Evolutionary conservation across 148 eudicot genomes (phyloP), one percentile per base, ranked within the genome.

Genomic region (Rhododendron ferrugineum): DNA sequence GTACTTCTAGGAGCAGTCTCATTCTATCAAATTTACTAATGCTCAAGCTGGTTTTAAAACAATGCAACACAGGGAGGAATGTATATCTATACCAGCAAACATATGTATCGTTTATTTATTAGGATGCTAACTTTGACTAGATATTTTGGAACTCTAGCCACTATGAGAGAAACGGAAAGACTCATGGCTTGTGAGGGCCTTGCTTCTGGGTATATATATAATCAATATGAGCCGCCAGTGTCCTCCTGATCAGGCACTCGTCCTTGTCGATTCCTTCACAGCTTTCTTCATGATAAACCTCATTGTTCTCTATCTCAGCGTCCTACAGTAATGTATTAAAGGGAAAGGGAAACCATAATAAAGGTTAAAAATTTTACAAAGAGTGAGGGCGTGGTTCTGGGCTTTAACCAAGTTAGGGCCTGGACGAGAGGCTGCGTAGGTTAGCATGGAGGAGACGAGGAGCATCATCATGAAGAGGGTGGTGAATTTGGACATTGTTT

Each of bases 151-250:
- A 68, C 70, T 68, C 15, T 66, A 10, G 36, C 74, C 36, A 0
- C 16, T 28, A 15, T 32, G 77, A 73, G 78, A 73, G 46, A 16
- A 73, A 73, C 44, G 18, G 11, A 73, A 73, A 42, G n/a, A 73
- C 5, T 73, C 78, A 34, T 73, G 44, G 78, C n/a, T 34, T 73
- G 44, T 15, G 22, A 32, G 22, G 44, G 44, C 74, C 74, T 3
- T 75, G 70, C 86, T 84, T 75, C 81, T 76, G 73, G 70, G 81
- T 75, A 42, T 76, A 56, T 40, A 84, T 76, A 84, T 84, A 84
- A 56, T 84, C 86, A 11, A 42, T 16, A 84, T 84, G 86, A 76
- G 86, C 81, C 0, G 37, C 81, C 36, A 84, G 81, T 14, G 86
- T 76, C 73, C 86, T 84, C 81, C 73, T 84, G 6, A 58, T 60